A percentile compares a stretch with the other conserved stretches of the same genome.
These are phyloP conservation scores for Penicillium simplicissimum DNA, from an alignment of 495 filamentous ascomycete genomes.

Conservation along the genomic window DNA sequence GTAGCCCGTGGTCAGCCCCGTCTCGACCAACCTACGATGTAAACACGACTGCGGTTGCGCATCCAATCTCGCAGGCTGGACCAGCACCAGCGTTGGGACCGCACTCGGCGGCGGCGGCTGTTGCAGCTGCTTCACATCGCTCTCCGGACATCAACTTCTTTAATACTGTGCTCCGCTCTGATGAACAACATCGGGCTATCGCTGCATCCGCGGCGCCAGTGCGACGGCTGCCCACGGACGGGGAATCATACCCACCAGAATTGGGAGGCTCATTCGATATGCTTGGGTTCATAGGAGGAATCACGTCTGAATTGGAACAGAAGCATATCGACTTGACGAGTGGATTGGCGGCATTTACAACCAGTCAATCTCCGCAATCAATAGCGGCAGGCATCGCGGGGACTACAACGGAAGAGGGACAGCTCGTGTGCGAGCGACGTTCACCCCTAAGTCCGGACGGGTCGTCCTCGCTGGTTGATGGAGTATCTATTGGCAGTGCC, in stretches of 20 bases:
- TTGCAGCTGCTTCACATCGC: conserved; percentile 17
- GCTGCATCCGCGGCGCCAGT: conserved; percentile 15
- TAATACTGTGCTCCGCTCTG: conserved; percentile 33
- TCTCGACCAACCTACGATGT: conserved; percentile 12
- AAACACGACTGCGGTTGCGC: conserved; percentile 10
- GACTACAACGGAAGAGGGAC: conserved; percentile 12
- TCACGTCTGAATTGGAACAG: conserved; percentile 42
- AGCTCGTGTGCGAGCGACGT: conserved; percentile 11
- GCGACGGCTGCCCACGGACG: conserved; percentile 11
- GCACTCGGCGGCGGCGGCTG: conserved; percentile 11
- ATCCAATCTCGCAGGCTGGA: conserved; percentile 13
- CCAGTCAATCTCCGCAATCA: conserved; percentile 18
- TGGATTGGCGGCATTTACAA: conserved; percentile 22
- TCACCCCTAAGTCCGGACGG: conserved; percentile 22
- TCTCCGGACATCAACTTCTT: conserved; percentile 36
- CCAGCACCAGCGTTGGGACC: conserved; percentile 19
- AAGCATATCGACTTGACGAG: conserved; percentile 40
- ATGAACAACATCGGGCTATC: conserved; percentile 26
- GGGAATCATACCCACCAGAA: conserved; percentile 21
- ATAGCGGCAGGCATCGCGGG: conserved; percentile 5
- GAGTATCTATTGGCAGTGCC: conserved; percentile 17
- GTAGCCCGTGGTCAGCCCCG: conserved; percentile 11
- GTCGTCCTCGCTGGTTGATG: conserved; percentile 18
- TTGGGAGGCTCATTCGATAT: conserved; percentile 37
- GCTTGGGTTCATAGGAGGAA: conserved; percentile 43